Evolutionary conservation across 371 early-diverging fungal genomes (phyloP), one percentile per base, ranked within the genome.

Genomic region (Capillidium heterosporum): DNA sequence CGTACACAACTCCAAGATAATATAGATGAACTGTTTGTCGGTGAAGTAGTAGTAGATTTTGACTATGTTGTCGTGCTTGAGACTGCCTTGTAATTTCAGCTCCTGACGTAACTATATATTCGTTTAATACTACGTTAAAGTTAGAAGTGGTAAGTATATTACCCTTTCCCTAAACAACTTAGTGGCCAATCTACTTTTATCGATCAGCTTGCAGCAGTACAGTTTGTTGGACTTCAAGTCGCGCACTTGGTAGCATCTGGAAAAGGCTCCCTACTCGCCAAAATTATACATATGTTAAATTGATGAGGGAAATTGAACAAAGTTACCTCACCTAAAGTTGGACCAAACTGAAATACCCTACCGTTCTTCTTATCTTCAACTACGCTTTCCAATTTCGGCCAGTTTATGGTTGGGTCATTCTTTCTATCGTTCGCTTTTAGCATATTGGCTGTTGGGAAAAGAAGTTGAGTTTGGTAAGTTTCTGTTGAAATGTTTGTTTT

Each of bases 1-100:
- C 39, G 84, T 83, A 67, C 99, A 99, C 13, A 94, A 71, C 68
- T 99, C 99, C 61, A 99, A 69, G 19, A 98, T 74, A 60, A 99
- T 76, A 68, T 93, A 97, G 0, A 98, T 87, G 63, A 86, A 86
- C 17, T 75, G 69, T 7, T 71, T 71, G 67, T 95, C 95, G 64
- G 94, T 90, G 71, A 96, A 96, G 57, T 82, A 80, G 39, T 75
- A 74, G 51, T 80, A 63, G 59, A 91, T 91, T 24, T 73, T 76
- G 32, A 98, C 97, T 58, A 99, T 87, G 60, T 84, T 74, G 4
- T 71, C 73, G 70, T 98, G 95, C 17, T 62, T 67, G 62, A 94
- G 65, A 0, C 59, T 61, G 32, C 77, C 72, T 62, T 95, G 95
- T 50, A 95, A 90, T 59, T 78, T 78, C 67, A 95, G 90, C 64